These are phyloP conservation scores for Manihot esculenta DNA, from an alignment of 441 rosid genomes.

Conservation along the genomic window DNA sequence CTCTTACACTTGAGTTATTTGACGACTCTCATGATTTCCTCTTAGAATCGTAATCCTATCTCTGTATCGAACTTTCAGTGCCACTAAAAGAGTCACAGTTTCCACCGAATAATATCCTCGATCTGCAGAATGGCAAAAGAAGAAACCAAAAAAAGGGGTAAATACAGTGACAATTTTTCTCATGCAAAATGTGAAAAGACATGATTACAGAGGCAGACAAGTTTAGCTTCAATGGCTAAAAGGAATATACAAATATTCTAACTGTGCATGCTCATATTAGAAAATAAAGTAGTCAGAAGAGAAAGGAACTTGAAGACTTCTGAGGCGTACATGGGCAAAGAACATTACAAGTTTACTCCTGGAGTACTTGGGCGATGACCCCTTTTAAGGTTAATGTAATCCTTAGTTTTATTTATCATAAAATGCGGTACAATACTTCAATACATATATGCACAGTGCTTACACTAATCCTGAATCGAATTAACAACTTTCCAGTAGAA, in stretches of 20 bases:
- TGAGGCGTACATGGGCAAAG: background rate
- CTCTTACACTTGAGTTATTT: constrained; percentile 91
- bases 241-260: background rate
- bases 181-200: background rate
- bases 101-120: constrained; percentile 94
- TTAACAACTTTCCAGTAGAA: background rate
- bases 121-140: constrained; percentile 48
- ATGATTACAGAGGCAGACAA: background rate
- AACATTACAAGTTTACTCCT: background rate
- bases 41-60: constrained; percentile 86
- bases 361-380: background rate
- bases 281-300: background rate
- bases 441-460: background rate
- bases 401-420: background rate
- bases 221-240: background rate
- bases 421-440: background rate
- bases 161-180: background rate
- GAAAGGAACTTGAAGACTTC: background rate
- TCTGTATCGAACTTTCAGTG: constrained; percentile 84
- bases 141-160: background rate
- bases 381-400: background rate
- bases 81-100: constrained; percentile 83
- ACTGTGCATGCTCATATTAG: constrained; percentile 3
- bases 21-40: constrained; percentile 91
- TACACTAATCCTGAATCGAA: background rate